Evolutionary conservation across 1,284 basidiomycete species (phyloP).

Genomic region (Apiotrichum veenhuisii): DNA sequence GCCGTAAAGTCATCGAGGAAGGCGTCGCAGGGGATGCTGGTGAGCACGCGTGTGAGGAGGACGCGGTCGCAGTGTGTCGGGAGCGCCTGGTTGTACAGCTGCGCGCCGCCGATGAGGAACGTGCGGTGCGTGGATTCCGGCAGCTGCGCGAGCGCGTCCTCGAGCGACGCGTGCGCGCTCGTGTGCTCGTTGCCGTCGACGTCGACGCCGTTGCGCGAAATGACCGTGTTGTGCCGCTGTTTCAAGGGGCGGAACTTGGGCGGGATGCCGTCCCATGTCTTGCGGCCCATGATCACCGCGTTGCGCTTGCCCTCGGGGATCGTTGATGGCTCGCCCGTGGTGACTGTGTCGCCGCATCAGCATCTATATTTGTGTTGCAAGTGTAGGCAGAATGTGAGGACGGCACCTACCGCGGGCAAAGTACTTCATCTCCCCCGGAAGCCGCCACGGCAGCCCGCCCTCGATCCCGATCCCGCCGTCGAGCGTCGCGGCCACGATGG

Average conservation of each 20-base stretch:
- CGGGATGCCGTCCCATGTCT: constrained; percentile 99
- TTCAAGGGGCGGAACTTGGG: constrained; percentile 75
- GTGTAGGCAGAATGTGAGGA: neutral
- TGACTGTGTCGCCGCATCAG: constrained; percentile 29
- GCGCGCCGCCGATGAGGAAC: constrained; percentile 89
- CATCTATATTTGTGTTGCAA: neutral
- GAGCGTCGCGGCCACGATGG: constrained; percentile 88
- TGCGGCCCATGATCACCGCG: constrained; percentile 90
- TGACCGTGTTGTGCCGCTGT: constrained; percentile 73
- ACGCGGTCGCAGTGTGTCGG: constrained; percentile 65
- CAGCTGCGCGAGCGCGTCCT: constrained; percentile 31
- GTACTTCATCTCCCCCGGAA: constrained; percentile 88
- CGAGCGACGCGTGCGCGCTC: constrained; percentile 33
- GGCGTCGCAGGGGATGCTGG: constrained; percentile 76
- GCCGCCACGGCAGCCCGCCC: constrained; percentile 76
- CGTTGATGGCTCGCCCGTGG: constrained; percentile 31
- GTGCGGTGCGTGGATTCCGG: constrained; percentile 31
- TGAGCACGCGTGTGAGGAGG: constrained; percentile 76
- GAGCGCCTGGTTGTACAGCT: constrained; percentile 72
- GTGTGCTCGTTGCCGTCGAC: constrained; percentile 56
- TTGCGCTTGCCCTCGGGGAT: constrained; percentile 56
- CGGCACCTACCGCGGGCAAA: constrained; percentile 63
- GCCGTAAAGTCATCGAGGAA: constrained; percentile 72
- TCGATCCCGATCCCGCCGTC: constrained; percentile 82
- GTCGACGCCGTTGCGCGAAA: constrained; percentile 64